These are phyloP conservation scores for Eucalyptus erythrocorys DNA, from an alignment of 345 rosid species.

Conservation along the genomic window DNA sequence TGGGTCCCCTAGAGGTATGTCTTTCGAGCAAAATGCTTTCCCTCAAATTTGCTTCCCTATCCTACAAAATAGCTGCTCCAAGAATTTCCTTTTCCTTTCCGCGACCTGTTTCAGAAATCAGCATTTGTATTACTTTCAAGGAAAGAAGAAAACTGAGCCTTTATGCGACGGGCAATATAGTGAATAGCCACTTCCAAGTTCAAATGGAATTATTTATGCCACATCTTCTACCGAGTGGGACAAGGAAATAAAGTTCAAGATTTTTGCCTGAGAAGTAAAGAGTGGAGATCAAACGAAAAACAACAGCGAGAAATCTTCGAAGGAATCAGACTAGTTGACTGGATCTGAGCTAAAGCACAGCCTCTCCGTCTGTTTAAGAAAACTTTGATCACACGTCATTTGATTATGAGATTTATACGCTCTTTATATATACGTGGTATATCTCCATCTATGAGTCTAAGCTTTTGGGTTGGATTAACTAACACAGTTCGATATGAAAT, in stretches of 20 bases:
- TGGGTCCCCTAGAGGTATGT: slow-evolving; percentile 28
- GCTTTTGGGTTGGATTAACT: too few relatives aligned
- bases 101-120: slow-evolving; percentile 26
- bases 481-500: background rate
- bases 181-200: background rate
- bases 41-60: slow-evolving; percentile 40
- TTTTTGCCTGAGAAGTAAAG: background rate
- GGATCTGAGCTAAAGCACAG: slow-evolving; percentile 62
- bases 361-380: slow-evolving; percentile 52
- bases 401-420: too few relatives aligned
- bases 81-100: slow-evolving; percentile 60
- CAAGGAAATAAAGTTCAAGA: background rate
- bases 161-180: background rate
- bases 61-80: slow-evolving; percentile 30
- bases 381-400: slow-evolving; percentile 39
- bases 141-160: background rate
- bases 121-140: background rate
- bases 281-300: background rate
- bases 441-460: slow-evolving; percentile 9
- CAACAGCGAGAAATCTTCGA: background rate
- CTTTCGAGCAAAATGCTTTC: slow-evolving; percentile 27
- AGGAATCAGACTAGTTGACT: background rate
- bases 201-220: background rate
- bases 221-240: background rate
- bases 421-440: too few relatives aligned